These are phyloP conservation scores for Raffaelea ambrosiae DNA, from an alignment of 2,329 filamentous ascomycete species.

Conservation along the genomic window DNA sequence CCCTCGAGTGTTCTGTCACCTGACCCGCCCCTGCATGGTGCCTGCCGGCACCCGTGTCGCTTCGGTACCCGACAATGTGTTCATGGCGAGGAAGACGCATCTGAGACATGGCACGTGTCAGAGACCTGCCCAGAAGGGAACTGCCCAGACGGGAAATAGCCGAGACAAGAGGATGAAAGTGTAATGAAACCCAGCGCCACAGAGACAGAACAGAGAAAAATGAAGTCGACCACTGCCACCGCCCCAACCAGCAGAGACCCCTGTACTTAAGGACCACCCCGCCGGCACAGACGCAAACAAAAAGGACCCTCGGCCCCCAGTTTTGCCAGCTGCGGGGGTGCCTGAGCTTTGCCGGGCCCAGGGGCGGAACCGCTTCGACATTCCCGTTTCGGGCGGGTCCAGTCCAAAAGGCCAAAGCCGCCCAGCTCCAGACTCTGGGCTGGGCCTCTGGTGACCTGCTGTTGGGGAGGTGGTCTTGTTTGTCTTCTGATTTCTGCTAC, in stretches of 20 bases:
- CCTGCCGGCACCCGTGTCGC: not conserved
- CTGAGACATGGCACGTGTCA: not conserved
- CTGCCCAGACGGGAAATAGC: not conserved
- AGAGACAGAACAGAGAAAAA: not conserved
- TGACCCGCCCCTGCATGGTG: not conserved
- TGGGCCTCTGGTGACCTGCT: no score
- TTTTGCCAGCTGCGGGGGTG: conserved; percentile 2
- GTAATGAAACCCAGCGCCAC: not conserved
- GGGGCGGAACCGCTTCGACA: conserved; percentile 3
- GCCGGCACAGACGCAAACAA: not conserved
- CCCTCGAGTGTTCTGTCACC: not conserved
- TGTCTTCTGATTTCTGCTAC: conserved; percentile 1
- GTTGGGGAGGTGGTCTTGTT: not conserved
- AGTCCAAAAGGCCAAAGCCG: no score
- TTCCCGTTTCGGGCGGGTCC: conserved; percentile 1
- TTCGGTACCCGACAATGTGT: not conserved
- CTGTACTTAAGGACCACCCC: no score
- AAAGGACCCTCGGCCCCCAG: not conserved
- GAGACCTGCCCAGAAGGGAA: not conserved
- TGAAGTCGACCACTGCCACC: not conserved
- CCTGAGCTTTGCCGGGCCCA: not conserved
- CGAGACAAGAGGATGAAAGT: not conserved
- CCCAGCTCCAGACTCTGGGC: no score
- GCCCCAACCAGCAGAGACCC: not conserved
- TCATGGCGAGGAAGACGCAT: not conserved